These are phyloP conservation scores for Fusarium verrucosum DNA, from an alignment of 2,329 filamentous ascomycete species.

Conservation along the genomic window DNA sequence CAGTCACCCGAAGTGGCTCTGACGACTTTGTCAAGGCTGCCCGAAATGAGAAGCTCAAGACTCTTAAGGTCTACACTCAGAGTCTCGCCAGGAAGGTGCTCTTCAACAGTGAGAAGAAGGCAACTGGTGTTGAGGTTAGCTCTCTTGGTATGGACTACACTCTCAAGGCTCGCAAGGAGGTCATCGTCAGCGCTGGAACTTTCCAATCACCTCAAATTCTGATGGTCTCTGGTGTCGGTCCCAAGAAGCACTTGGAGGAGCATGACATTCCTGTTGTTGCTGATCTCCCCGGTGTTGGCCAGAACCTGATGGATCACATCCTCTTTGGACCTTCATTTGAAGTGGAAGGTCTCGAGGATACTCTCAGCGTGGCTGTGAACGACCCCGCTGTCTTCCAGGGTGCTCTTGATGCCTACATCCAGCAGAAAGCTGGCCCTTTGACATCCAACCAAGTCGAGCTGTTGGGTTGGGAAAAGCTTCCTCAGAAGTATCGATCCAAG, in stretches of 20 bases:
- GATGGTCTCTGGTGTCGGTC: slow-evolving; percentile 39
- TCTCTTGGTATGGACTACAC: slow-evolving; percentile 25
- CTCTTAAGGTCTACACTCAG: slow-evolving; percentile 52
- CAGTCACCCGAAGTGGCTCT: slow-evolving; percentile 42
- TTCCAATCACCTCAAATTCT: slow-evolving; percentile 36
- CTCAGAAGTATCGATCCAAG: slow-evolving; percentile 26
- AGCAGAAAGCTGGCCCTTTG: slow-evolving; percentile 29
- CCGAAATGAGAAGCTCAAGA: slow-evolving; percentile 40
- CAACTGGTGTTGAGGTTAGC: slow-evolving; percentile 50
- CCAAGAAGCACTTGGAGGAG: slow-evolving; percentile 2
- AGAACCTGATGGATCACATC: slow-evolving; percentile 37
- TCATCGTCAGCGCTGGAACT: slow-evolving; percentile 29
- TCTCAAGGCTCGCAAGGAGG: slow-evolving; percentile 32
- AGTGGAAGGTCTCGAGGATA: slow-evolving; percentile 35
- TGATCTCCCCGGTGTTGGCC: slow-evolving; percentile 30
- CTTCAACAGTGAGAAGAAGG: slow-evolving; percentile 53
- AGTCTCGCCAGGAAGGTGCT: slow-evolving; percentile 57
- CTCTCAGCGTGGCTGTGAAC: slow-evolving; percentile 36
- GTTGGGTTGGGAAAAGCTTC: slow-evolving; percentile 42
- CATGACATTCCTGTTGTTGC: slow-evolving; percentile 28
- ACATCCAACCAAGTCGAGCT: slow-evolving; percentile 41
- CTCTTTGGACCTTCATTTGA: slow-evolving; percentile 35
- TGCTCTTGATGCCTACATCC: slow-evolving; percentile 25
- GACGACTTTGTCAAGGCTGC: slow-evolving; percentile 42
- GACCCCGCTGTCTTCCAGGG: slow-evolving; percentile 22